A percentile compares a stretch with the other conserved stretches of the same genome.
Evolutionary conservation across 768 basidiomycete genomes (phyloP).

Genomic region (Chiua virens): DNA sequence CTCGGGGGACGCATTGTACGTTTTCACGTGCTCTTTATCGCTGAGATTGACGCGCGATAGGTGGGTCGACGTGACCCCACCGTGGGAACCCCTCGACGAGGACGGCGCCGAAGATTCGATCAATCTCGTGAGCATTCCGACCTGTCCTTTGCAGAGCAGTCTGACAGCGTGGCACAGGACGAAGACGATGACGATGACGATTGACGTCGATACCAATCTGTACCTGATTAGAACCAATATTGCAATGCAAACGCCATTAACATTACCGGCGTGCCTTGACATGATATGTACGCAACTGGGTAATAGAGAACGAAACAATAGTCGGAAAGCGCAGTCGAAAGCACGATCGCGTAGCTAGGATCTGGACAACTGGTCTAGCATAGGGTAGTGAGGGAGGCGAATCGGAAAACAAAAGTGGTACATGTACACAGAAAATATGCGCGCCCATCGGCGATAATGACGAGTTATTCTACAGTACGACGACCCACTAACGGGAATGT

Average conservation of each 20-base stretch:
- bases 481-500: slow-evolving; percentile 14
- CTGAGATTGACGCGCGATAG: slow-evolving; percentile 5
- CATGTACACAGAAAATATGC: slow-evolving; percentile 33
- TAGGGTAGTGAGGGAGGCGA: slow-evolving; percentile 12
- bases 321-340: slow-evolving; percentile 6
- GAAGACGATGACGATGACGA: not conserved
- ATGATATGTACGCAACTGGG: not conserved
- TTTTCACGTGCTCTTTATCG: not conserved
- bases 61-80: slow-evolving; percentile 18
- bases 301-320: slow-evolving; percentile 6
- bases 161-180: not conserved
- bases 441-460: slow-evolving; percentile 1
- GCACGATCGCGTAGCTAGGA: slow-evolving; percentile 10
- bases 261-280: not conserved
- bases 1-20: slow-evolving; percentile 19
- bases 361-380: slow-evolving; percentile 15
- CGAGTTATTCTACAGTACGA: slow-evolving; percentile 26
- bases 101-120: slow-evolving; percentile 24
- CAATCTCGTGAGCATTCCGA: slow-evolving; percentile 4
- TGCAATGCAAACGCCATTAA: not conserved
- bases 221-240: no score
- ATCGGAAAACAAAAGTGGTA: slow-evolving; percentile 12
- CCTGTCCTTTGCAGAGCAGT: no score
- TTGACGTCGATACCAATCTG: no score
- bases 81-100: slow-evolving; percentile 27